Evolutionary conservation across 352 stramenopile genomes (phyloP), one percentile per base, ranked within the genome.

Genomic region (Phytophthora fragariae): DNA sequence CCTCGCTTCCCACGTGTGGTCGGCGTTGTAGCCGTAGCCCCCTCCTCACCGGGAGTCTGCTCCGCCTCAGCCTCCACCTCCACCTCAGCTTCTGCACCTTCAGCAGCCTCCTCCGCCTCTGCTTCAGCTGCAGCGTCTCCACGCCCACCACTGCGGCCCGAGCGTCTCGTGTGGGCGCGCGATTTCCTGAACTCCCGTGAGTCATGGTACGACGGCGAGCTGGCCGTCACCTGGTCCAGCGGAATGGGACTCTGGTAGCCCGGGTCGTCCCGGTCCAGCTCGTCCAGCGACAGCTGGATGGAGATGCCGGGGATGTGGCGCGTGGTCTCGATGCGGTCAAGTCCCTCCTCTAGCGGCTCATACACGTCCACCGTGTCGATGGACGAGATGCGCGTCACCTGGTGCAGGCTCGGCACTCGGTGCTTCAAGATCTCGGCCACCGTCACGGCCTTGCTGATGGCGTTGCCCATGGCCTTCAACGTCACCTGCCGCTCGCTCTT

Each of bases 371-470:
- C 71, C 0, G 86, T 93, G 72, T 95, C 87, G 44, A 95, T 85
- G 24, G 87, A 94, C 54, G 80, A 91, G 60, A 95, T 91, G 54
- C 83, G 86, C 65, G 88, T 94, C 62, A 95, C 68, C 70, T 93
- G 86, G 69, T 96, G 88, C 60, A 96, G 62, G 35, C 85, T 69
- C 12, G 78, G 80, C 15, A 96, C 76, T 50, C 85, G 82, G 64
- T 94, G 87, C 71, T 96, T 96, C 47, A 96, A 72, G 53, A 94
- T 87, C 75, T 96, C 90, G 6, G 88, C 87, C 54, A 96, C 90
- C 3, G 85, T 93, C 72, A 96, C 90, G 14, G 90, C 88, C 70
- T 95, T 95, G 75, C 77, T 90, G 76, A 96, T 96, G 37, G 88
- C 88, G 52, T 93, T 86, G 59, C 88, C 90, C 86, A 94, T 94